phyloP scores from a whole-genome alignment of 129 eudicot genomes.

The Helianthus tuberosus region DNA sequence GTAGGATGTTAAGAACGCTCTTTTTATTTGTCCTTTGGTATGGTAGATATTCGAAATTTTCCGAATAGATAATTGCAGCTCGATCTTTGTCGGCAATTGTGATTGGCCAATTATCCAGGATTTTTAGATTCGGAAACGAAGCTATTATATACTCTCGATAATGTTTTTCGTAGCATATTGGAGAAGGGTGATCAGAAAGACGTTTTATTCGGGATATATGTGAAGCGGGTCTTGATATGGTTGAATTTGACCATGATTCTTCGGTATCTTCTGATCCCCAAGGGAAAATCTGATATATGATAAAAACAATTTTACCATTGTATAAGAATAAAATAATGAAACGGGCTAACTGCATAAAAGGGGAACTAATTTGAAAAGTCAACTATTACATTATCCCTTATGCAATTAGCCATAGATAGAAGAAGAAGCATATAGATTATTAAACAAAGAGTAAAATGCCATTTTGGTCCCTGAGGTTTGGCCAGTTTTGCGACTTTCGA shows the following conservation, averaged over 20 bases:
- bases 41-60: conserved; percentile 80
- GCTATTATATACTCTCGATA: conserved; percentile 83
- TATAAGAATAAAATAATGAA: not conserved
- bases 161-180: conserved; percentile 86
- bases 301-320: conserved; percentile 1
- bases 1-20: conserved; percentile 57
- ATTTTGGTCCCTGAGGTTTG: no score
- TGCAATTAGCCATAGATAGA: not conserved
- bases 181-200: conserved; percentile 75
- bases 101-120: conserved; percentile 77
- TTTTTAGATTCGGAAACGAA: conserved; percentile 65
- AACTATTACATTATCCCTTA: not conserved
- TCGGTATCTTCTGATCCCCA: conserved; percentile 54
- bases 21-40: conserved; percentile 59
- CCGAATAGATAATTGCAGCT: conserved; percentile 53
- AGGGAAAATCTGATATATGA: conserved; percentile 47
- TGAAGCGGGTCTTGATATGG: conserved; percentile 32
- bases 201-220: conserved; percentile 44
- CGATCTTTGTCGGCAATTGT: conserved; percentile 60
- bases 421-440: not conserved
- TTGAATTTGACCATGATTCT: conserved; percentile 36
- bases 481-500: no score
- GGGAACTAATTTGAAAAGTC: not conserved
- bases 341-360: not conserved
- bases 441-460: no score